Conservation (phyloP, 345 rosid species). For the Melastoma malabathricum region DNA sequence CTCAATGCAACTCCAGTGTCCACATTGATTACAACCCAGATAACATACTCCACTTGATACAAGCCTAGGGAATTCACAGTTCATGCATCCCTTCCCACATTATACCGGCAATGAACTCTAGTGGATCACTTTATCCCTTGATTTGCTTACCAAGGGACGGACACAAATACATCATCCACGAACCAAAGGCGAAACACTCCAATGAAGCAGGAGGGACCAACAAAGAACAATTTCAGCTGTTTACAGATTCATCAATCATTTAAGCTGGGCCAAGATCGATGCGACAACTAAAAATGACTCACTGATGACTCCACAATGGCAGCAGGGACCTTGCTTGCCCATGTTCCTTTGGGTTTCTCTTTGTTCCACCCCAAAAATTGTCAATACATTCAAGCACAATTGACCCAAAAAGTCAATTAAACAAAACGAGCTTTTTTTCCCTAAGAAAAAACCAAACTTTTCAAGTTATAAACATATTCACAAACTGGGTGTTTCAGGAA, state of each 20-base stretch:
- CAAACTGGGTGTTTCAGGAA: too few relatives aligned
- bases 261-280: background rate
- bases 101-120: too few relatives aligned
- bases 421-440: too few relatives aligned
- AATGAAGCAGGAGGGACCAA: background rate
- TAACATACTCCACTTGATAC: too few relatives aligned
- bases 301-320: constrained; percentile 98
- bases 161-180: background rate
- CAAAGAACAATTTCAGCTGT: constrained; percentile 2
- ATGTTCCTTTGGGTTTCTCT: constrained; percentile 21
- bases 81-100: too few relatives aligned
- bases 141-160: background rate
- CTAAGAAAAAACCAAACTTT: too few relatives aligned
- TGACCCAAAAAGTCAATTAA: constrained; percentile 2
- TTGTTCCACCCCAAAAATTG: constrained; percentile 7
- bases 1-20: too few relatives aligned
- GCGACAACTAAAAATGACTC: constrained; percentile 38
- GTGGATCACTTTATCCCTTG: too few relatives aligned
- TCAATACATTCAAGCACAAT: constrained; percentile 12
- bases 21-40: too few relatives aligned
- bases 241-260: constrained; percentile 1
- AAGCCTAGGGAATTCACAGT: too few relatives aligned
- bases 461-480: too few relatives aligned
- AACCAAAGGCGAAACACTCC: background rate
- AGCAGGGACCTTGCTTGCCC: constrained; percentile 99